phyloP scores from a whole-genome alignment of 2,329 filamentous ascomycete species.

The Sporothrix sp. region DNA sequence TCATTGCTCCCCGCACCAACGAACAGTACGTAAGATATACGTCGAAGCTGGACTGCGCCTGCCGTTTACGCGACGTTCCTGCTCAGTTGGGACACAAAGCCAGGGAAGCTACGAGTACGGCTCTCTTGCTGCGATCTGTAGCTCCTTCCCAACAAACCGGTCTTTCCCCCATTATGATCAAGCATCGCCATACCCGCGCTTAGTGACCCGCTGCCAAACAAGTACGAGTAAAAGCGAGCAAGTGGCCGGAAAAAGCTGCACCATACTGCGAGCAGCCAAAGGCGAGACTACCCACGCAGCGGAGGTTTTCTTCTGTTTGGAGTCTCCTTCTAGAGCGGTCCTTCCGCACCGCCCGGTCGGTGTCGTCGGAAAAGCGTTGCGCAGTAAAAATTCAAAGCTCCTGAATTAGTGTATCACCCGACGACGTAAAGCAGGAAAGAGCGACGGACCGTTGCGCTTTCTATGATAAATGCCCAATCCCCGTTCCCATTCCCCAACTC shows the following conservation, averaged over 20 bases:
- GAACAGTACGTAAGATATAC: too few species aligned
- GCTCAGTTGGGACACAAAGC: too few species aligned
- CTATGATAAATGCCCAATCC: background rate
- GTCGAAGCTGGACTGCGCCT: background rate
- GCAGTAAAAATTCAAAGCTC: conserved; percentile 3
- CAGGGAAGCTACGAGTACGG: too few species aligned
- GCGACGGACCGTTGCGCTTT: background rate
- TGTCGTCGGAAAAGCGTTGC: background rate
- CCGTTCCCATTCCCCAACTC: too few species aligned
- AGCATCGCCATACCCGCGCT: conserved; percentile 3
- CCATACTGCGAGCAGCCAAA: background rate
- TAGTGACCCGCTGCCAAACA: background rate
- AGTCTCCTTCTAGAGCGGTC: background rate
- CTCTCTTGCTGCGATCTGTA: background rate
- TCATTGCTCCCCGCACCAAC: conserved; percentile 1
- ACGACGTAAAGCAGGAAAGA: background rate
- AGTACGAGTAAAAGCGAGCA: background rate
- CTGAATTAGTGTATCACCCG: conserved; percentile 1
- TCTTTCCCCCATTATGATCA: background rate
- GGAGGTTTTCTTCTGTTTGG: conserved; percentile 1
- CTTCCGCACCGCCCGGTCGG: background rate
- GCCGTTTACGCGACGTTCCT: background rate
- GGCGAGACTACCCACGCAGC: background rate
- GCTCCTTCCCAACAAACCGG: background rate
- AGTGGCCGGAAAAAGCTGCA: background rate